Percentiles rank a stretch among this genome's conserved stretches.
Conservation (phyloP, 2,329 filamentous ascomycete genomes). For the Hypoxylon sp. region DNA sequence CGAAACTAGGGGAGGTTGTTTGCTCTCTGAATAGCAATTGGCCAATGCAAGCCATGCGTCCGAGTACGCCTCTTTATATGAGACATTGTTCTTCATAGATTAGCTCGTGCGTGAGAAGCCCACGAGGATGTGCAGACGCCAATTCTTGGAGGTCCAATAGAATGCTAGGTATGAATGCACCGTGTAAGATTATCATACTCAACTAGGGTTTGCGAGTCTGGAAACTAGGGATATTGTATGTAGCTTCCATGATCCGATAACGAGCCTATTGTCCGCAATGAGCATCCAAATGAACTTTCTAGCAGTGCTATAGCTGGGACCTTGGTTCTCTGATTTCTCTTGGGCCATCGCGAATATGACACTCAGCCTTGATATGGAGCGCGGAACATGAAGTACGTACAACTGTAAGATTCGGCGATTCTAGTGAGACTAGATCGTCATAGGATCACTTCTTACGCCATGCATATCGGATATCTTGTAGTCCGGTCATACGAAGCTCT, state of each 20-base stretch:
- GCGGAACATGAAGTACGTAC: background rate
- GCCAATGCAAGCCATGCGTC: background rate
- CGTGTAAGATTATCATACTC: no score
- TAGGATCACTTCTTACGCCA: background rate
- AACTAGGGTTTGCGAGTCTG: background rate
- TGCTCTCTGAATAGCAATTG: background rate
- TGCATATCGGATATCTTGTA: background rate
- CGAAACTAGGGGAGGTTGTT: background rate
- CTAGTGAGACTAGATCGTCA: no score
- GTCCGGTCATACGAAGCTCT: background rate
- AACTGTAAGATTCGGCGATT: no score
- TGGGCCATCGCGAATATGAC: background rate
- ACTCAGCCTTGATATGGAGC: background rate
- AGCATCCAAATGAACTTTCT: no score
- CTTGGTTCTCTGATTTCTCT: background rate
- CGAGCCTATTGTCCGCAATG: no score
- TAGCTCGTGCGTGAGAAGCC: no score
- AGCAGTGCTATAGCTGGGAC: background rate
- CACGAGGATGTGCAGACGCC: background rate
- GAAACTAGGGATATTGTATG: background rate
- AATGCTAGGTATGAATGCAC: no score
- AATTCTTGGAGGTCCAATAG: background rate
- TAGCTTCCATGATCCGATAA: no score
- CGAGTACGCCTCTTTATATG: background rate
- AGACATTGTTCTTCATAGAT: constrained; percentile 1